Base-by-base conservation (phyloP, 805 yeast species). In the Candida taoyuanica region DNA sequence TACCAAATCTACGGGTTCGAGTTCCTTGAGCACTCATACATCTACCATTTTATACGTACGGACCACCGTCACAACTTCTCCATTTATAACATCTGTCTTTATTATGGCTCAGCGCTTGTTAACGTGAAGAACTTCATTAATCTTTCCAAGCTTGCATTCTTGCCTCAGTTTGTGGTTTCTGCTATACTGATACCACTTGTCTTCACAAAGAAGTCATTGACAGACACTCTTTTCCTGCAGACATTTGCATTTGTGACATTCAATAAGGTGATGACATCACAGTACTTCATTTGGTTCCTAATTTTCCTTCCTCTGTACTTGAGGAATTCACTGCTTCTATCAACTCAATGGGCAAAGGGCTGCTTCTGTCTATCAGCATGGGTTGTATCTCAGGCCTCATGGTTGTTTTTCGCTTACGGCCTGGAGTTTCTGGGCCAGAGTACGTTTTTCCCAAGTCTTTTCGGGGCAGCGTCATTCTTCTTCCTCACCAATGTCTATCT, bases 11-110 rank as follows among this genome's bases (percentile, higher is more conserved):
- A 88, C 54, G 96, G 96, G 2, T 56, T 63, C 33, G 91, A 85
- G 46, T 91, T 81, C 55, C 43, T 93, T 11, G 66, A 76, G 29
- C 85, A 91, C 50, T 73, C 96, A 0, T 88, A 85, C 56, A 55
- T 87, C 5, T 89, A 91, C 57, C 98, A 91, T 59, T 63, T 91
- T 29, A 68, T 75, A 7, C 68, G 98, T 43, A 61, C 86, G 4
- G 98, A 93, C 59, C 98, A 93, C 60, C 75, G 98, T 33, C 98
- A 93, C 62, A 93, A 93, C 61, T 93, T 93, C 56, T 85, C 96
- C 5, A 67, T 89, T 3, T 93, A 89, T 73, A 85, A 89, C 58
- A 65, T 86, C 11, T 65, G 81, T 17, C 64, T 93, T 29, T 84
- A 83, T 58, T 75, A 73, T 55, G 71, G 72, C 32, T 79, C 88